Conservation (phyloP, 73 alveolate genomes). For the Tetrahymena malaccensis region DNA sequence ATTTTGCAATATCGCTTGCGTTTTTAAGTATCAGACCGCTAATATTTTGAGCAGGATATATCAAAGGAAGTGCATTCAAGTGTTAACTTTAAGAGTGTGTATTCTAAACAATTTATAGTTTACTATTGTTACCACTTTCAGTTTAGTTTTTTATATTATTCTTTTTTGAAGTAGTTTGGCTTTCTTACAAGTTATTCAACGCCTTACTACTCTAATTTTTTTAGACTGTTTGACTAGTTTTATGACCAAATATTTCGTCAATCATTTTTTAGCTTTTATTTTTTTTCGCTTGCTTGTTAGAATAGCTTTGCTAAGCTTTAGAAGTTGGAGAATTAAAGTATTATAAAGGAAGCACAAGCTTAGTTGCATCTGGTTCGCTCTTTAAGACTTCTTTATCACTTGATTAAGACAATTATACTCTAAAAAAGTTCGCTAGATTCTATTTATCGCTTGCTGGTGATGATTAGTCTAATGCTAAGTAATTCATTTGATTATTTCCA, state of each 20-base stretch:
- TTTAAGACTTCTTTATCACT: neutral
- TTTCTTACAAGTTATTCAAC: neutral
- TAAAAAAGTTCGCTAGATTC: neutral
- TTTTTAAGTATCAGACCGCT: neutral
- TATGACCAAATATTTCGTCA: neutral
- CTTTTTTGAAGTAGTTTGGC: neutral
- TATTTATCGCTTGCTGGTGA: neutral
- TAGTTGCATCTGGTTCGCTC: neutral
- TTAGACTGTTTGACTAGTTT: neutral
- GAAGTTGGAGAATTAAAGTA: neutral
- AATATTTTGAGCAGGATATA: neutral
- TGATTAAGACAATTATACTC: neutral
- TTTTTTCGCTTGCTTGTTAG: neutral
- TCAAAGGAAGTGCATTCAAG: neutral
- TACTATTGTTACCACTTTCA: neutral
- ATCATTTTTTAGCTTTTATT: neutral
- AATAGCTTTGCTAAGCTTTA: neutral
- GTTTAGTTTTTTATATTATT: neutral
- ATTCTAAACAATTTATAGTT: no score
- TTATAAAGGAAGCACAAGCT: neutral
- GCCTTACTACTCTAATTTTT: neutral
- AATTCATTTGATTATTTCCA: neutral
- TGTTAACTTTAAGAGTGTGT: neutral
- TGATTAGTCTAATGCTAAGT: neutral
- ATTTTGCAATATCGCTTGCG: neutral